These are phyloP conservation scores for Allium cepa DNA, from an alignment of 106 monocot genomes.

Conservation along the genomic window DNA sequence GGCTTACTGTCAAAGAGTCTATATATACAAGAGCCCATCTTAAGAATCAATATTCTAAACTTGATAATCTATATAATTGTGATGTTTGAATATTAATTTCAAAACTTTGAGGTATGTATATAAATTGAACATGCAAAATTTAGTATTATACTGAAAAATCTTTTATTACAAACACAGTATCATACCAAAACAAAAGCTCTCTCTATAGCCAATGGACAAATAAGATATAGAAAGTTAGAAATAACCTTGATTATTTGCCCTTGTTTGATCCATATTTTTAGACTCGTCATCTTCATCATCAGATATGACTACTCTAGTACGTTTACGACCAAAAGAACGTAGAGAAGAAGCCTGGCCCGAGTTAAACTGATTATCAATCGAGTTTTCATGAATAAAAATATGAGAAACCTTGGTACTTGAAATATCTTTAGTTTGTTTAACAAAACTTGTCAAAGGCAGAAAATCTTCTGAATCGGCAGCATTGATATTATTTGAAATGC, in stretches of 20 bases:
- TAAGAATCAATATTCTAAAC: no score
- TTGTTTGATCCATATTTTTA: slow-evolving; percentile 15
- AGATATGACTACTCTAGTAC: slow-evolving; percentile 66
- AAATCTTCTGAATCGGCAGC: slow-evolving; percentile 40
- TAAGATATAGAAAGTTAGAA: no score
- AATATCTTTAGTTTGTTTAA: slow-evolving; percentile 18
- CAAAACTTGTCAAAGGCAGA: slow-evolving; percentile 44
- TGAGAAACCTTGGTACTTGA: slow-evolving; percentile 27
- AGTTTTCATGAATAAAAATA: slow-evolving; percentile 15
- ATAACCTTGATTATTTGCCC: not conserved
- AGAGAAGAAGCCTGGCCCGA: slow-evolving; percentile 7
- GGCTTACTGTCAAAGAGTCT: no score
- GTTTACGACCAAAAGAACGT: slow-evolving; percentile 45
- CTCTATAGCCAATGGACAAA: no score
- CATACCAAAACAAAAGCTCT: no score
- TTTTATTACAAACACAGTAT: no score
- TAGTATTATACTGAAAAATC: no score
- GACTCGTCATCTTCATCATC: slow-evolving; percentile 76
- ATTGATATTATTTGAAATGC: not conserved
- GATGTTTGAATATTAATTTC: no score
- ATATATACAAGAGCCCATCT: no score
- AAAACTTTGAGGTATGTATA: no score
- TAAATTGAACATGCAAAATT: no score
- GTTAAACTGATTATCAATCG: not conserved
- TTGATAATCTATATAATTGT: no score